Percentiles rank a stretch among this genome's conserved stretches.
Evolutionary conservation across 1,284 basidiomycete species (phyloP).

Genomic region (Psilocybe mexicana): DNA sequence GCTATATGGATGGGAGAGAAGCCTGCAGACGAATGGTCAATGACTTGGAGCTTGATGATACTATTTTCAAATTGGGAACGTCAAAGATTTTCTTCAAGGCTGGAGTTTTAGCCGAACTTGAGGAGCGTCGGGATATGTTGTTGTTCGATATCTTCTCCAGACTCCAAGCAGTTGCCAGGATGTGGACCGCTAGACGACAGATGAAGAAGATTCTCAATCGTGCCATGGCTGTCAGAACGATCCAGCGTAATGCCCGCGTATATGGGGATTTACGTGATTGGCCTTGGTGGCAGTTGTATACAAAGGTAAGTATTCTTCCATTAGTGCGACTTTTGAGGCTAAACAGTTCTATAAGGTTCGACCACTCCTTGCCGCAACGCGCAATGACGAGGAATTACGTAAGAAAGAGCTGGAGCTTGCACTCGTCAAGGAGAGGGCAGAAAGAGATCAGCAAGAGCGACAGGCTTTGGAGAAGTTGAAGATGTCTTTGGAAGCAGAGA

Average conservation of each 20-base stretch:
- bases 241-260: constrained; percentile 92
- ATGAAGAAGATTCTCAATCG: constrained; percentile 96
- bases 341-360: constrained; percentile 58
- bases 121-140: constrained; percentile 87
- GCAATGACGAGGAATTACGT: constrained; percentile 90
- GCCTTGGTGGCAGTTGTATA: constrained; percentile 99
- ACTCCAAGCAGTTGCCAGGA: constrained; percentile 85
- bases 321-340: background rate
- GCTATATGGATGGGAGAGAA: constrained; percentile 97
- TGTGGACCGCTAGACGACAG: constrained; percentile 85
- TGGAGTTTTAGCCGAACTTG: constrained; percentile 96
- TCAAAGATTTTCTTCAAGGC: constrained; percentile 99
- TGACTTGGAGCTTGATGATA: constrained; percentile 84
- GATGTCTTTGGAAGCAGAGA: constrained; percentile 80
- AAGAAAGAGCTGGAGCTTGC: constrained; percentile 87
- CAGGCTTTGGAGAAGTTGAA: constrained; percentile 78
- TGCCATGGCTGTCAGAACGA: constrained; percentile 87
- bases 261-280: constrained; percentile 90
- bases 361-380: constrained; percentile 89
- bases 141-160: constrained; percentile 90
- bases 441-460: constrained; percentile 81
- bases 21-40: constrained; percentile 94
- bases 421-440: constrained; percentile 81
- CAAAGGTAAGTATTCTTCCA: constrained; percentile 56
- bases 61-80: constrained; percentile 89